Evolutionary conservation across 129 eudicot species (phyloP).

Genomic region (Cynara cardunculus): DNA sequence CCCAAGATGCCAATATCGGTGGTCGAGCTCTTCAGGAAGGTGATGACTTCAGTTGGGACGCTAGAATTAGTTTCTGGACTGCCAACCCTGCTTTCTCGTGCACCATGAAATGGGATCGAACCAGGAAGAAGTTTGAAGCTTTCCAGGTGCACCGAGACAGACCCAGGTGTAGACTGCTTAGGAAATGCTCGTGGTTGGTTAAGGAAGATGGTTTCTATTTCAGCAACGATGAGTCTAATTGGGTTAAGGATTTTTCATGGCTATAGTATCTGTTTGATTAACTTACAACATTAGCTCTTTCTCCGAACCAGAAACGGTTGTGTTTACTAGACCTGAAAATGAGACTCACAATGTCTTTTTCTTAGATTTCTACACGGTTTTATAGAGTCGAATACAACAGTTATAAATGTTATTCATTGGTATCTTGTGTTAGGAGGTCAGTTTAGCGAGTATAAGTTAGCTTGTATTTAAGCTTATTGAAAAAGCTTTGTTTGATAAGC

Average conservation of each 20-base stretch:
- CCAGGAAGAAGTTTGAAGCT: conserved; percentile 38
- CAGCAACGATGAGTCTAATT: conserved; percentile 33
- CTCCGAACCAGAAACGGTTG: not conserved
- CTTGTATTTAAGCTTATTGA: not conserved
- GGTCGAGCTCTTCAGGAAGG: conserved; percentile 63
- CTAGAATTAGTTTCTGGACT: conserved; percentile 27
- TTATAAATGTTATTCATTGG: not conserved
- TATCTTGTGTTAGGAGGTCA: not conserved
- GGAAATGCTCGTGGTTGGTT: conserved; percentile 52
- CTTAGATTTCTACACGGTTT: not conserved
- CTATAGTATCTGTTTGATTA: not conserved
- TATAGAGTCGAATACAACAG: not conserved
- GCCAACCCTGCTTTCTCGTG: conserved; percentile 31
- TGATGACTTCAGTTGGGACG: conserved; percentile 50
- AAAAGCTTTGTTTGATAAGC: not conserved
- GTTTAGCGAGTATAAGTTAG: not conserved
- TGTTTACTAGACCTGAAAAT: not conserved
- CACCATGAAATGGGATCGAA: conserved; percentile 51
- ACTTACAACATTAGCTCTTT: not conserved
- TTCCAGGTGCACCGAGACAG: conserved; percentile 26
- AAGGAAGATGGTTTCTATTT: conserved; percentile 62
- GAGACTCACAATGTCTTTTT: not conserved
- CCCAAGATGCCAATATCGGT: conserved; percentile 35
- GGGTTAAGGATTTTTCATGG: conserved; percentile 53
- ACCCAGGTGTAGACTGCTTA: conserved; percentile 22